These are phyloP conservation scores for Candida hispaniensis DNA, from an alignment of 805 yeast genomes.

Conservation along the genomic window DNA sequence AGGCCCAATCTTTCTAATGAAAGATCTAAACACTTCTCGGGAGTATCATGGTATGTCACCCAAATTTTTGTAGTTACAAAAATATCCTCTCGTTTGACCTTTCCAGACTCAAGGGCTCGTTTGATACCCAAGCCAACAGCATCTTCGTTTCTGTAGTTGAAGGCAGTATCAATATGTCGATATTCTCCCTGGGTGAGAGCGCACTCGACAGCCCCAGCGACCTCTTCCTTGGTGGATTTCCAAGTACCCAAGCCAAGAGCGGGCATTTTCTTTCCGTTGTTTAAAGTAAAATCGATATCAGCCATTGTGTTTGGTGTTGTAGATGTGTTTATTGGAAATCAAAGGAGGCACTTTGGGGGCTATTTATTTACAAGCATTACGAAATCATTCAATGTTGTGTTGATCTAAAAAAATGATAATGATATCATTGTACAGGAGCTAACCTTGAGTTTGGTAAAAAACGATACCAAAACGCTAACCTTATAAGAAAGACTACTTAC, in stretches of 20 bases:
- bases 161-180: slow-evolving; percentile 68
- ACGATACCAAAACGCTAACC: too few species aligned
- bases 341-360: too few species aligned
- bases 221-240: slow-evolving; percentile 39
- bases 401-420: too few species aligned
- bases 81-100: slow-evolving; percentile 38
- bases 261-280: slow-evolving; percentile 52
- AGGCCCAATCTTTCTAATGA: slow-evolving; percentile 43
- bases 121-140: slow-evolving; percentile 51
- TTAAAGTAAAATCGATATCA: slow-evolving; percentile 32
- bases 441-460: too few species aligned
- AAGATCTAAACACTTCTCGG: slow-evolving; percentile 38
- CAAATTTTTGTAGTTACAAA: slow-evolving; percentile 58
- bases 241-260: slow-evolving; percentile 64
- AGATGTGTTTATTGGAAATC: slow-evolving; percentile 9
- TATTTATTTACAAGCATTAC: too few species aligned
- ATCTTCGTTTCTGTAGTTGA: slow-evolving; percentile 54
- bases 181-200: slow-evolving; percentile 53
- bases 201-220: slow-evolving; percentile 33
- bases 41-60: slow-evolving; percentile 32
- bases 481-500: too few species aligned
- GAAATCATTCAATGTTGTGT: too few species aligned
- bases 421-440: too few species aligned
- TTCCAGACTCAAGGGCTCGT: slow-evolving; percentile 34
- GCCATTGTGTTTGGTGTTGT: slow-evolving; percentile 5